phyloP scores from a whole-genome alignment of 768 basidiomycete genomes.

The Lepiota venenata region DNA sequence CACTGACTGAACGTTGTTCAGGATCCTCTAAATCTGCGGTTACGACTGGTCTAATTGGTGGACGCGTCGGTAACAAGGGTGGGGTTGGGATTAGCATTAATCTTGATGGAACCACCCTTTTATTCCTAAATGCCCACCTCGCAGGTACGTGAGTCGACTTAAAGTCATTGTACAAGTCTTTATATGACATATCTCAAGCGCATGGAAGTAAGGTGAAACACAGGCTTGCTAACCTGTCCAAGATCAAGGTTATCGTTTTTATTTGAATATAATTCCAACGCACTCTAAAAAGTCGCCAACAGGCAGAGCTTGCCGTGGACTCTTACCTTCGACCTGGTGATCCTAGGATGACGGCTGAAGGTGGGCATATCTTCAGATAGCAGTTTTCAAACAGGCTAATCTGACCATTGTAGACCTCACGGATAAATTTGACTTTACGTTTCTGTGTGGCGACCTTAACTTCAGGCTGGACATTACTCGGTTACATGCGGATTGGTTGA shows the following conservation, averaged over 20 bases:
- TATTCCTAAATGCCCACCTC: conserved; percentile 91
- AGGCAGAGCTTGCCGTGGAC: conserved; percentile 78
- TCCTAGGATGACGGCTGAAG: conserved; percentile 67
- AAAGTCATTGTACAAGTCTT: neutral
- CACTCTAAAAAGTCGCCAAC: conserved; percentile 3
- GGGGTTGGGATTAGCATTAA: conserved; percentile 90
- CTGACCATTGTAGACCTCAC: conserved; percentile 55
- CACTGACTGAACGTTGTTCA: conserved; percentile 20
- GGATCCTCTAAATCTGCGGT: conserved; percentile 81
- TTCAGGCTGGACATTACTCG: conserved; percentile 88
- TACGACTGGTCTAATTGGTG: conserved; percentile 86
- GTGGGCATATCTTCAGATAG: conserved; percentile 27
- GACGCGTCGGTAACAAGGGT: conserved; percentile 90
- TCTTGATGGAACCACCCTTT: conserved; percentile 73
- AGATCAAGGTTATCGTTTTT: conserved; percentile 69
- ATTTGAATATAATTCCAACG: neutral
- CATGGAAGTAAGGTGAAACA: conserved; percentile 75
- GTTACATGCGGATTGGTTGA: conserved; percentile 92
- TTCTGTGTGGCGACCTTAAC: conserved; percentile 89
- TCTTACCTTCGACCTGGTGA: conserved; percentile 68
- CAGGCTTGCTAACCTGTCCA: conserved; percentile 80
- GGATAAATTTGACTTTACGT: conserved; percentile 86
- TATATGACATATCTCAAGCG: conserved; percentile 36
- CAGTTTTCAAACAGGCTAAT: neutral
- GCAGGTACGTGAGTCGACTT: conserved; percentile 49